These are phyloP conservation scores for Globisporangium cystogenes DNA, from an alignment of 352 stramenopile species.

Conservation along the genomic window DNA sequence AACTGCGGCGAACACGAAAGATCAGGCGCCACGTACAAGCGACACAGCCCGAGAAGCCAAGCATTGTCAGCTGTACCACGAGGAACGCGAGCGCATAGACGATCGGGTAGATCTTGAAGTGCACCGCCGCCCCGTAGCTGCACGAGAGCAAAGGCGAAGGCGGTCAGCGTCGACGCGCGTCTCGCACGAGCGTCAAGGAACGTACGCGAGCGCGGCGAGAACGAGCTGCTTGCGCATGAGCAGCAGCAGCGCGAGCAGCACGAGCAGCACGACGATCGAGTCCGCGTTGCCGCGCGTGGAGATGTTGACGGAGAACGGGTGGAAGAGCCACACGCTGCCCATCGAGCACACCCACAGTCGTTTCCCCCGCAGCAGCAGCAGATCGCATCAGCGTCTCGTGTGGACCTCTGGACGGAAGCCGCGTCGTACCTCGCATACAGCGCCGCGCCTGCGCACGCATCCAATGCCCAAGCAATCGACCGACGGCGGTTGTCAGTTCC, in stretches of 20 bases:
- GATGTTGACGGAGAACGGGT: slow-evolving; percentile 98
- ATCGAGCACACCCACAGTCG: too few species aligned
- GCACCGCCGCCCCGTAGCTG: slow-evolving; percentile 94
- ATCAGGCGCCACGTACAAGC: too few species aligned
- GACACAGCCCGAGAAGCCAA: not conserved
- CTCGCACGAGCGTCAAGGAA: not conserved
- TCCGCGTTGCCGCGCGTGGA: slow-evolving; percentile 98
- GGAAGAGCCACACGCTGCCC: slow-evolving; percentile 93
- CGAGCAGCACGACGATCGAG: slow-evolving; percentile 91
- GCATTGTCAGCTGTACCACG: slow-evolving; percentile 36
- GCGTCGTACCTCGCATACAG: slow-evolving; percentile 46
- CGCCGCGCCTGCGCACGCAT: slow-evolving; percentile 30
- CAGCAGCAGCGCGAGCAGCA: slow-evolving; percentile 89
- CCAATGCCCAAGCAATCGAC: not conserved
- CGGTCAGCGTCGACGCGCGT: not conserved
- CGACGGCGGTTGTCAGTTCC: not conserved
- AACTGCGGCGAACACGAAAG: slow-evolving; percentile 28
- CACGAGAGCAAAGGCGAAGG: not conserved
- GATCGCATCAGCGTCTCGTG: not conserved
- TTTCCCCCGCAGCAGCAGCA: too few species aligned
- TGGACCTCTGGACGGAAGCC: not conserved
- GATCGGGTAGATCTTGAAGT: slow-evolving; percentile 99
- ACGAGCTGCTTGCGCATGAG: slow-evolving; percentile 80
- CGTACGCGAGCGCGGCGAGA: slow-evolving; percentile 61
- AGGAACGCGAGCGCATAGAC: slow-evolving; percentile 93